Conservation (phyloP, 495 filamentous ascomycete genomes). For the Poronia punctata region DNA sequence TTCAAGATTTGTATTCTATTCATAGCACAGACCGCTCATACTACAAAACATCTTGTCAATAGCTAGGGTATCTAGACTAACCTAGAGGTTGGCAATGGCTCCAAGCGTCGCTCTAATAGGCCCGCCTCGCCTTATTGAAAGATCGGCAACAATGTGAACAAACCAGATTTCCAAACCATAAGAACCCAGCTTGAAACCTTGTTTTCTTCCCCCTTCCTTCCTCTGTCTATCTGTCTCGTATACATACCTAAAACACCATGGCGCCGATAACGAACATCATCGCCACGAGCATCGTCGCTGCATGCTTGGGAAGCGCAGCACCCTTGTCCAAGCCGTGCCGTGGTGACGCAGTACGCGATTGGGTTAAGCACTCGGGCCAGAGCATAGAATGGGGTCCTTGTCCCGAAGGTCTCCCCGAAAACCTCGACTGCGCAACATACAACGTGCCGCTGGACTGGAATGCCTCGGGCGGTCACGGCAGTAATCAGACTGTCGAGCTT, state of each 20-base stretch:
- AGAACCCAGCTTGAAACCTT: no score
- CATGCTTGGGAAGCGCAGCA: constrained; percentile 1
- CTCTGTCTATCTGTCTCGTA: not conserved
- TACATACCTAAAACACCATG: not conserved
- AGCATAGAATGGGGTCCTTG: constrained; percentile 21
- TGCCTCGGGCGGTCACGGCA: not conserved
- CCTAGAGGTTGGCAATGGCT: no score
- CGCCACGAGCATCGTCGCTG: not conserved
- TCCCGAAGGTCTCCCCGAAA: constrained; percentile 11
- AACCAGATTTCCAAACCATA: no score
- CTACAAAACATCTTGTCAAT: no score
- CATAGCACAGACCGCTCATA: no score
- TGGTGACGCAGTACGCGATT: not conserved
- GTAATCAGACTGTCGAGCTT: constrained; percentile 22
- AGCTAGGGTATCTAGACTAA: no score
- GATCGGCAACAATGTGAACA: no score
- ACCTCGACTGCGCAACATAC: constrained; percentile 17
- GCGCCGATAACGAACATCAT: not conserved
- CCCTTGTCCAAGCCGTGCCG: not conserved
- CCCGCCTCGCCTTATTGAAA: no score
- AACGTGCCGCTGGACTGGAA: constrained; percentile 22
- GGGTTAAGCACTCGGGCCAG: constrained; percentile 7
- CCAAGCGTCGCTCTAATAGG: no score
- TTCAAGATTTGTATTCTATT: no score
- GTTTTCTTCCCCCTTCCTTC: not conserved